These are phyloP conservation scores for Debaryomyces udenii DNA, from an alignment of 1,139 yeast species.

Conservation along the genomic window DNA sequence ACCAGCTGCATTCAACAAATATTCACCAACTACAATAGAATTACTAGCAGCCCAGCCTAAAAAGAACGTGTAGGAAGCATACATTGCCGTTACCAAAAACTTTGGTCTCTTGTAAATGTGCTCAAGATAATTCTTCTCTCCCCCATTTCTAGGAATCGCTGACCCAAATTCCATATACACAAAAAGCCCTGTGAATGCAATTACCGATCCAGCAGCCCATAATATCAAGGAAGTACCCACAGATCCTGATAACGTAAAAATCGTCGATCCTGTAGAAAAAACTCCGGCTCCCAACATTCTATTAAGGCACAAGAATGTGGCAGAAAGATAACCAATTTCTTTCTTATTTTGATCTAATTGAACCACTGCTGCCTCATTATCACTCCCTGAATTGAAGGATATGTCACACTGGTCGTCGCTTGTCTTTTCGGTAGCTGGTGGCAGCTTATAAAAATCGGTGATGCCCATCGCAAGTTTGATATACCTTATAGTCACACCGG, in stretches of 20 bases:
- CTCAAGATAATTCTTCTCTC: conserved; percentile 83
- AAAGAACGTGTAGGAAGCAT: conserved; percentile 73
- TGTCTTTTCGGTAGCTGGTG: conserved; percentile 5
- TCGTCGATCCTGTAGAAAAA: conserved; percentile 82
- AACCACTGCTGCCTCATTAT: conserved; percentile 35
- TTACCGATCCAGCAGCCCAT: conserved; percentile 78
- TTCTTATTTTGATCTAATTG: conserved; percentile 56
- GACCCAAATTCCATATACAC: conserved; percentile 86
- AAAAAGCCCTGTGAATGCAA: conserved; percentile 72
- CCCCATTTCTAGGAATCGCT: conserved; percentile 84
- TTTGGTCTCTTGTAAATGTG: conserved; percentile 70
- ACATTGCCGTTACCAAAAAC: conserved; percentile 72
- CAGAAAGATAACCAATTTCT: conserved; percentile 67
- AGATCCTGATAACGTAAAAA: conserved; percentile 68
- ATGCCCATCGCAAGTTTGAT: conserved; percentile 9
- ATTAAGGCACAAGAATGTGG: conserved; percentile 70
- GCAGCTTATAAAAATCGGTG: conserved; percentile 9
- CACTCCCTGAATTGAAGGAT: conserved; percentile 14
- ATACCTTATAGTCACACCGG: too few species aligned
- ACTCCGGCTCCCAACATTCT: conserved; percentile 90
- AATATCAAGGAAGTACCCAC: conserved; percentile 72
- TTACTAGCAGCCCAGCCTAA: conserved; percentile 89
- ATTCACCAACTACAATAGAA: conserved; percentile 54
- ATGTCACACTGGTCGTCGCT: conserved; percentile 9
- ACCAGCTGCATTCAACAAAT: conserved; percentile 68